A percentile compares a stretch with the other conserved stretches of the same genome.
These are phyloP conservation scores for Urochloa ruziziensis DNA, from an alignment of 176 grass and related monocot species.

Conservation along the genomic window DNA sequence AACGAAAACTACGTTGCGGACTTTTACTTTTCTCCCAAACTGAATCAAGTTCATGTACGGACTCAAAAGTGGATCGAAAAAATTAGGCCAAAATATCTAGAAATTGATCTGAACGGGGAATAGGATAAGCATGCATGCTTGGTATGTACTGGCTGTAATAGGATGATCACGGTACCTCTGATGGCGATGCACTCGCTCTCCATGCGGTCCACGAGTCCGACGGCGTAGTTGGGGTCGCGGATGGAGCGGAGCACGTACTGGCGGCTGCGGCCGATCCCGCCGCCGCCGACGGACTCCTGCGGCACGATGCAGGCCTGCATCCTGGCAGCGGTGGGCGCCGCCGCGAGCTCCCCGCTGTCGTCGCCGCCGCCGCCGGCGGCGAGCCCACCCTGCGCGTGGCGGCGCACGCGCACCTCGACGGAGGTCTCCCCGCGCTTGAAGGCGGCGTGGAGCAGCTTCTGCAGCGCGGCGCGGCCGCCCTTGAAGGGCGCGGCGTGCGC, in stretches of 20 bases:
- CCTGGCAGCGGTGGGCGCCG: conserved; percentile 16
- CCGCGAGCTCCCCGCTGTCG: background rate
- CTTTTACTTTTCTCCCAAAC: conserved; percentile 36
- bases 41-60: background rate
- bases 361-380: background rate
- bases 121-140: background rate
- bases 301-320: conserved; percentile 97
- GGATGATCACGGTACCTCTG: conserved; percentile 53
- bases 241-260: conserved; percentile 90
- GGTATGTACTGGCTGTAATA: background rate
- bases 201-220: conserved; percentile 80
- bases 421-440: conserved; percentile 84
- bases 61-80: background rate
- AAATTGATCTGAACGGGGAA: background rate
- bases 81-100: background rate
- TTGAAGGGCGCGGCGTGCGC: conserved; percentile 78
- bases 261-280: conserved; percentile 42
- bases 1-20: conserved; percentile 37
- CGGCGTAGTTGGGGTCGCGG: conserved; percentile 93
- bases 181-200: conserved; percentile 93
- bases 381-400: conserved; percentile 2
- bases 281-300: conserved; percentile 38
- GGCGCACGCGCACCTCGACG: conserved; percentile 65
- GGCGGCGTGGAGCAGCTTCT: conserved; percentile 75
- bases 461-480: conserved; percentile 66